Conservation (phyloP, 2,329 filamentous ascomycete genomes). For the Emydomyces testavorans region DNA sequence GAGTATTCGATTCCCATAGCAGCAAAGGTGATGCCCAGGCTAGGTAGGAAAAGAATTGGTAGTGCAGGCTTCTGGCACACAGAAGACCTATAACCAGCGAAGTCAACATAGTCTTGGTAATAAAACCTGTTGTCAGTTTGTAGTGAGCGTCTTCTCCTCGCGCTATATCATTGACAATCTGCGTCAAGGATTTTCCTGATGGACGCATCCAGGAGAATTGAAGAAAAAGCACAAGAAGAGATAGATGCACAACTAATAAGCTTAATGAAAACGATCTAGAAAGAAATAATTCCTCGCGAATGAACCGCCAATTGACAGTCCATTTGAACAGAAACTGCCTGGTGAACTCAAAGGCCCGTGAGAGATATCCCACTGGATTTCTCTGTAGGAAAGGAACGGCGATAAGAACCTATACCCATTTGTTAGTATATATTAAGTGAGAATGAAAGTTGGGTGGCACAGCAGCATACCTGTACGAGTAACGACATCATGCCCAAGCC, state of each 20-base stretch:
- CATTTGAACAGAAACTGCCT: conserved; percentile 90
- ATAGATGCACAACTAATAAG: conserved; percentile 54
- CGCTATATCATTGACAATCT: conserved; percentile 43
- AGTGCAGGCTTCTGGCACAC: conserved; percentile 79
- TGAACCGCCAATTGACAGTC: conserved; percentile 97
- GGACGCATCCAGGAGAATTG: conserved; percentile 61
- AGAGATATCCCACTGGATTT: conserved; percentile 60
- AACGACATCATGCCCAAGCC: conserved; percentile 59
- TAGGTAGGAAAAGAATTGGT: conserved; percentile 89
- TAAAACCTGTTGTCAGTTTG: conserved; percentile 57
- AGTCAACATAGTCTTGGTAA: conserved; percentile 64
- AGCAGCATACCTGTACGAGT: conserved; percentile 57
- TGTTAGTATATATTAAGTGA: conserved; percentile 5
- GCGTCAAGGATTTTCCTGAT: conserved; percentile 46
- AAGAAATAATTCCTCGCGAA: conserved; percentile 73
- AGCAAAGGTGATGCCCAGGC: conserved; percentile 82
- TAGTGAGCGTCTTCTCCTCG: conserved; percentile 45
- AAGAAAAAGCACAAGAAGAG: conserved; percentile 56
- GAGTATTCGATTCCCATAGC: conserved; percentile 64
- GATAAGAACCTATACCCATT: conserved; percentile 38
- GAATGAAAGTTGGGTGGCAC: conserved; percentile 11
- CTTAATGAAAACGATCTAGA: conserved; percentile 55
- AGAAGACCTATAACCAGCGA: conserved; percentile 70
- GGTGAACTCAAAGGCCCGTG: conserved; percentile 79
- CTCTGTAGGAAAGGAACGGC: conserved; percentile 55